Evolutionary conservation across 106 monocot genomes (phyloP).

Genomic region (Amphibolis antarctica): DNA sequence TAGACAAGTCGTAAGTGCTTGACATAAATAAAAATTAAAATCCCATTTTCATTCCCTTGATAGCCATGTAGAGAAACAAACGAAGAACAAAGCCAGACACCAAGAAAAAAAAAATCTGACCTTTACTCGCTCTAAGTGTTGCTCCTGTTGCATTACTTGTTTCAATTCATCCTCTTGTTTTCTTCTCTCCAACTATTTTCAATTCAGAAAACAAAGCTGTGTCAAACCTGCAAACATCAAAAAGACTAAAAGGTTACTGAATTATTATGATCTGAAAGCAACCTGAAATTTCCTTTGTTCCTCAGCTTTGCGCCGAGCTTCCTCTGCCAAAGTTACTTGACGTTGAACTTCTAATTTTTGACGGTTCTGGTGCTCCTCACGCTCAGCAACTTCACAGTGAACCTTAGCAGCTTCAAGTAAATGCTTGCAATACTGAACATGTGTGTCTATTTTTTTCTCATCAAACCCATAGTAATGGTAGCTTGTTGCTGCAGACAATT

Average conservation of each 20-base stretch:
- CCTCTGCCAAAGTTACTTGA: conserved; percentile 81
- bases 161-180: conserved; percentile 94
- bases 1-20: too few species aligned
- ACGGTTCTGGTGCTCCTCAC: conserved; percentile 89
- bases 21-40: too few species aligned
- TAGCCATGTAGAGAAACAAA: not conserved
- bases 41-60: not conserved
- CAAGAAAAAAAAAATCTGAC: conserved; percentile 9
- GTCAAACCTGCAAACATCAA: not conserved
- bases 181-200: conserved; percentile 60
- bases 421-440: conserved; percentile 92
- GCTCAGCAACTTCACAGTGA: conserved; percentile 93
- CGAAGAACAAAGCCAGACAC: not conserved
- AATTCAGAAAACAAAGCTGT: conserved; percentile 1
- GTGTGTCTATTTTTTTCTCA: conserved; percentile 87
- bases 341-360: conserved; percentile 88
- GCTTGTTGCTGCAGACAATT: conserved; percentile 55
- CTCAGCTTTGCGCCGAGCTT: conserved; percentile 87
- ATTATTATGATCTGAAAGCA: not conserved
- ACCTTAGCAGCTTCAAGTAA: conserved; percentile 91
- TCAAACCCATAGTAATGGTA: conserved; percentile 88
- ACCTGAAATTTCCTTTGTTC: conserved; percentile 92
- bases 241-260: not conserved
- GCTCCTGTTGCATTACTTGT: conserved; percentile 76
- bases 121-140: conserved; percentile 89